These are phyloP conservation scores for Neurospora sp. DNA, from an alignment of 495 filamentous ascomycete genomes.

Conservation along the genomic window DNA sequence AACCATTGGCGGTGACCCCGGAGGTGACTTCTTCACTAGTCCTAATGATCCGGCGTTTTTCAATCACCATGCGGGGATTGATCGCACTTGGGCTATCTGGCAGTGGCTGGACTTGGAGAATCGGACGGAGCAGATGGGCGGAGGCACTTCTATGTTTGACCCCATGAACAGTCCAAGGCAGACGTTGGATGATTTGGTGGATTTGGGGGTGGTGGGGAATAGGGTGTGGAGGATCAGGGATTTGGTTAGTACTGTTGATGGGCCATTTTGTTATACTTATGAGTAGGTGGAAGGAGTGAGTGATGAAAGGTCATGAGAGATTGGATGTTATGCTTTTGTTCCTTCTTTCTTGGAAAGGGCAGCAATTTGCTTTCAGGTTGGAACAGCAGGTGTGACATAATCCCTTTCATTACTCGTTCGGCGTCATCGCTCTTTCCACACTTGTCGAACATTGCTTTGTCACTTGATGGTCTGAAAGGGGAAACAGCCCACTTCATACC, in stretches of 20 bases:
- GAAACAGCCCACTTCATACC: not conserved
- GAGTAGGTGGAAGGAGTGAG: constrained; percentile 13
- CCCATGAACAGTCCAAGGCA: constrained; percentile 20
- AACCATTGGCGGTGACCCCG: constrained; percentile 31
- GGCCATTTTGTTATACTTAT: constrained; percentile 43
- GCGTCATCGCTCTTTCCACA: not conserved
- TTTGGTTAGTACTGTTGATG: constrained; percentile 34
- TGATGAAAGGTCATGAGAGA: not conserved
- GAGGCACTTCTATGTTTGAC: constrained; percentile 29
- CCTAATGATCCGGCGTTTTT: constrained; percentile 63
- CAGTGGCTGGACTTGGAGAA: constrained; percentile 36
- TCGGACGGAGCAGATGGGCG: constrained; percentile 23
- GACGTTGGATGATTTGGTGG: constrained; percentile 32
- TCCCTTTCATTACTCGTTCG: not conserved
- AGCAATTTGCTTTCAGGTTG: not conserved
- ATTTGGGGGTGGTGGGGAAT: constrained; percentile 29
- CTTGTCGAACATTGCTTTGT: not conserved
- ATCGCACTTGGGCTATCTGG: constrained; percentile 61
- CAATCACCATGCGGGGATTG: constrained; percentile 58
- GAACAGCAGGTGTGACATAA: not conserved
- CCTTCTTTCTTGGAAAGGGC: not conserved
- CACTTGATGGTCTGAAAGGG: not conserved
- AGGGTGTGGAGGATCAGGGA: constrained; percentile 33
- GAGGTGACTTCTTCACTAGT: constrained; percentile 41
- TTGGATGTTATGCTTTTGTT: not conserved